Conservation (phyloP, 352 stramenopile genomes). For the Vaucheria bursata region DNA sequence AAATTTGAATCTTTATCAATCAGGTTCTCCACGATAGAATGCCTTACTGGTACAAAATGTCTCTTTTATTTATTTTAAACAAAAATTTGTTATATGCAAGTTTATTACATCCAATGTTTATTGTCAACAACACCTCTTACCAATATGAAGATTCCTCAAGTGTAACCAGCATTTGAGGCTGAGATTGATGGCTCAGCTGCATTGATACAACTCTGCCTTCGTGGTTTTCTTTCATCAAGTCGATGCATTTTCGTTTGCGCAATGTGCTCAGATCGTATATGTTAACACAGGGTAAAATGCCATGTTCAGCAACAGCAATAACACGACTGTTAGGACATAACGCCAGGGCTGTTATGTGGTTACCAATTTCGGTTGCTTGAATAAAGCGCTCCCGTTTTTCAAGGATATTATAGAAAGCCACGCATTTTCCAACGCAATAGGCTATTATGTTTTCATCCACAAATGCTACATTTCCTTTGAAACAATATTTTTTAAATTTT, state of each 20-base stretch:
- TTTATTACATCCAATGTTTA: too few species aligned
- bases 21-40: too few species aligned
- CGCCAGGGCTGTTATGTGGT: slow-evolving; percentile 71
- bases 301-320: slow-evolving; percentile 64
- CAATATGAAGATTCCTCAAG: slow-evolving; percentile 58
- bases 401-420: slow-evolving; percentile 51
- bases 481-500: too few species aligned
- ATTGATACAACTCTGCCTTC: too few species aligned
- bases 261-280: slow-evolving; percentile 77
- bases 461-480: slow-evolving; percentile 22
- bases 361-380: slow-evolving; percentile 61
- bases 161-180: slow-evolving; percentile 76
- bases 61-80: too few species aligned
- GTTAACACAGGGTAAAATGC: slow-evolving; percentile 26
- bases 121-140: too few species aligned
- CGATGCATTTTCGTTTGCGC: slow-evolving; percentile 76
- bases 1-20: too few species aligned
- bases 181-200: too few species aligned
- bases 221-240: slow-evolving; percentile 61
- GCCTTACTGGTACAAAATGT: too few species aligned
- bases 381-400: slow-evolving; percentile 53
- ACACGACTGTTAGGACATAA: slow-evolving; percentile 61
- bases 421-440: slow-evolving; percentile 50
- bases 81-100: too few species aligned
- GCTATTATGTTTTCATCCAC: slow-evolving; percentile 45